Evolutionary conservation across 108 stramenopile species (phyloP), one percentile per base, ranked within the genome.

Genomic region (Fragilaria crotonensis): DNA sequence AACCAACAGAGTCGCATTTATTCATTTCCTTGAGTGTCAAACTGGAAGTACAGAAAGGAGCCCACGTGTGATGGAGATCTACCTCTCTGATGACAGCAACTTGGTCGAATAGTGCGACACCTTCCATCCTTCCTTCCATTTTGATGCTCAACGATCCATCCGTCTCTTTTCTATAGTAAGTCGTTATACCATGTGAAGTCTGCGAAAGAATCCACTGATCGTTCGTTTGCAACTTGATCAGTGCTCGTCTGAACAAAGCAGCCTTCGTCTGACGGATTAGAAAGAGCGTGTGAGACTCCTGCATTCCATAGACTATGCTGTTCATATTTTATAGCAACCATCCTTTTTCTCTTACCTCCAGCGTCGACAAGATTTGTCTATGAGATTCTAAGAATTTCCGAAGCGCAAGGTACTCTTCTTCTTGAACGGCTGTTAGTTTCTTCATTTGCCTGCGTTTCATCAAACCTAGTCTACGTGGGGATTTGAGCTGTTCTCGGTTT

Each of bases 61-160:
- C 80, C 96, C 96, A 97, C 17, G 58, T 66, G 47, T 85, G 73
- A 71, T 89, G 92, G 57, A 97, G 62, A 52, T 94, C 95, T 18
- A 81, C 73, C 77, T 96, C 96, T 41, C 90, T 64, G 3, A 97
- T 60, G 0, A 93, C 82, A 9, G 85, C 86, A 17, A 95, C 72
- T 72, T 97, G 96, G 72, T 97, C 95, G 66, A 96, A 94, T 7
- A 97, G 51, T 14, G 95, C 78, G 1, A 81, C 59, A 11, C 78
- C 81, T 3, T 60, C 48, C 18, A 96, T 22, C 26, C 72, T 64
- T 2, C 93, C 93, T 60, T 90, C 87, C 36, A 94, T 62, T 65
- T 90, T 90, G 30, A 94, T 68, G 45, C 80, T 84, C 45, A 94
- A 71, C 33, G 72, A 72, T 25, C 65, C 75, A 55, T 90, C 85